Evolutionary conservation across 139 green algal species (phyloP), one percentile per base, ranked within the genome.

Genomic region (Edaphochlamys debaryana): DNA sequence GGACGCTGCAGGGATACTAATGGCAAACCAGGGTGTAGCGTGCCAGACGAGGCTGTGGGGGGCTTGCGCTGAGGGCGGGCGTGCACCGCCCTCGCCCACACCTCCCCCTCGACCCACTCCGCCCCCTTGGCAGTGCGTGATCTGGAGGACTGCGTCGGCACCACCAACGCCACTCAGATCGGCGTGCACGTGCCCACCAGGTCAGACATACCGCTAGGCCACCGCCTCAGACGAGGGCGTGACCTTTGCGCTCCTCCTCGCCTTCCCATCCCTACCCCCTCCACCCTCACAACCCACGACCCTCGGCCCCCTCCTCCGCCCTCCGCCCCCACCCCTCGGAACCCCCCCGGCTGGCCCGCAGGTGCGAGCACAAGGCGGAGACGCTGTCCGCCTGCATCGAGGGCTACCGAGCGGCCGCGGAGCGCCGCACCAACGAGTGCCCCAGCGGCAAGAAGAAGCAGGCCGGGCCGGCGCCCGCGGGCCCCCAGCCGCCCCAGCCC

Each of bases 91-190:
- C 15, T 54, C 48, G 11, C 48, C 11, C 48, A 54, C 11, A 54
- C 48, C 48, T 54, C 15, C 11, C 48, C 15, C 50, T 22, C 50
- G 8, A 29, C 8, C 20, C 50, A 29, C 50, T 29, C 7, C 50
- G 23, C 2, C 50, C 50, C 50, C 23, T 3, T 58, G 6, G 56
- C 81, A 93, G 89, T 93, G 4, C 45, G 42, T 5, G 79, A 70
- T 17, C 82, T 93, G 13, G 87, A 93, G 67, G 89, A 93, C 64
- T 93, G 89, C 79, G 73, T 90, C 8, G 89, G 89, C 19, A 88
- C 85, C 30, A 76, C 68, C 58, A 89, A 74, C 66, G 88, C 85
- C 67, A 37, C 74, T 17, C 54, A 29, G 15, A 52, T 76, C 8
- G 48, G 67, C 45, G 40, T n/a, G 23, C 56, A 72, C 52, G 63